Conservation (phyloP, 2,329 filamentous ascomycete genomes). For the Macrophomina tecta region DNA sequence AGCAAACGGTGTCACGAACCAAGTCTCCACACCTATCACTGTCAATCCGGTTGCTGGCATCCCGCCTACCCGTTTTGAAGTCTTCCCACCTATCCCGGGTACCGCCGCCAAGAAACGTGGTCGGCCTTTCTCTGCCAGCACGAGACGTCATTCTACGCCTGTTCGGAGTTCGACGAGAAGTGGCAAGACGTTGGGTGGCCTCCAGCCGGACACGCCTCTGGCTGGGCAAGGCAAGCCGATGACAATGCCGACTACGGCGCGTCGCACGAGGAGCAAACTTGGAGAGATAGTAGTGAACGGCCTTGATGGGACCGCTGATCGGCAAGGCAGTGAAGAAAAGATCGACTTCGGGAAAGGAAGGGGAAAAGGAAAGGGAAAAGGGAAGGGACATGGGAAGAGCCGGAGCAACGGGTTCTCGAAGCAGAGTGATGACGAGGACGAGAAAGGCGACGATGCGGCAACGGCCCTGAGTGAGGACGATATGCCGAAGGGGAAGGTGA, state of each 20-base stretch:
- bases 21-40: slow-evolving; percentile 33
- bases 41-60: slow-evolving; percentile 52
- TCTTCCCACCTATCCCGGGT: slow-evolving; percentile 73
- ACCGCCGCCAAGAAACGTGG: slow-evolving; percentile 42
- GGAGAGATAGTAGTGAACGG: slow-evolving; percentile 48
- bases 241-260: slow-evolving; percentile 35
- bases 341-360: slow-evolving; percentile 30
- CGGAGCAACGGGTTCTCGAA: slow-evolving; percentile 10
- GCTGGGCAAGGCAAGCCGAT: slow-evolving; percentile 42
- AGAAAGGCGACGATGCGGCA: slow-evolving; percentile 32
- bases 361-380: slow-evolving; percentile 33
- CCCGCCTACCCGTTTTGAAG: slow-evolving; percentile 74
- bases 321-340: slow-evolving; percentile 12
- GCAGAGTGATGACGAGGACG: slow-evolving; percentile 30
- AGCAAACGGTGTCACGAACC: slow-evolving; percentile 18
- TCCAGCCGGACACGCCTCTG: slow-evolving; percentile 38
- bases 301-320: slow-evolving; percentile 15
- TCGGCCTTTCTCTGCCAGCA: slow-evolving; percentile 44
- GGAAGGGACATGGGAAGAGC: slow-evolving; percentile 4
- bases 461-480: slow-evolving; percentile 31
- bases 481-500: slow-evolving; percentile 34
- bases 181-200: slow-evolving; percentile 37
- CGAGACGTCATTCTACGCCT: slow-evolving; percentile 45
- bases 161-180: slow-evolving; percentile 41
- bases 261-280: slow-evolving; percentile 52